A percentile compares a stretch with the other conserved stretches of the same genome.
Conservation (phyloP, 768 basidiomycete species). For the Rhizopogon vinicolor region DNA sequence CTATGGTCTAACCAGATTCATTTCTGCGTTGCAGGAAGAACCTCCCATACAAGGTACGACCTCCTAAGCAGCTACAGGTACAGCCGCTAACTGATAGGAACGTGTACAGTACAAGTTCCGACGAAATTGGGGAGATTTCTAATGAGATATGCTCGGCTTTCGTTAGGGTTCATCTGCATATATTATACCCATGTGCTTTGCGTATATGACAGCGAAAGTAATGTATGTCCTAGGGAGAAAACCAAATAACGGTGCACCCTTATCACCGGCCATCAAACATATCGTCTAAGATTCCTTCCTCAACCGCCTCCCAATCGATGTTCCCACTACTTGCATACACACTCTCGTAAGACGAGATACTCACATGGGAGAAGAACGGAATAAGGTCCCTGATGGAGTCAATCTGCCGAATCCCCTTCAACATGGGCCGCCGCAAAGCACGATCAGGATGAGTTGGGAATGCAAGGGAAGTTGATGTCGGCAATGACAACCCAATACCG, state of each 20-base stretch:
- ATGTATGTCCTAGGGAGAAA: conserved; percentile 6
- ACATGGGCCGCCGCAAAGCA: conserved; percentile 67
- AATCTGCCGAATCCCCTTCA: conserved; percentile 66
- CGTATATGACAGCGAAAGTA: conserved; percentile 2
- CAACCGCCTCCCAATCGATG: conserved; percentile 89
- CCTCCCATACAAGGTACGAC: conserved; percentile 79
- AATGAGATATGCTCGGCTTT: conserved; percentile 14
- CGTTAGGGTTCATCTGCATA: conserved; percentile 17
- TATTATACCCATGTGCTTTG: conserved; percentile 19
- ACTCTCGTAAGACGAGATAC: conserved; percentile 86
- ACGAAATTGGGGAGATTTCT: conserved; percentile 86
- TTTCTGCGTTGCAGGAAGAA: conserved; percentile 49
- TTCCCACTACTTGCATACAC: conserved; percentile 78
- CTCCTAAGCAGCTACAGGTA: conserved; percentile 11
- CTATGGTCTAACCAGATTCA: not conserved
- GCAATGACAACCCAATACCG: conserved; percentile 16
- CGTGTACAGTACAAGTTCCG: conserved; percentile 88
- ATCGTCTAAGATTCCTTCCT: conserved; percentile 74
- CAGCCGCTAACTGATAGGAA: conserved; percentile 45
- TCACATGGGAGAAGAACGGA: conserved; percentile 89
- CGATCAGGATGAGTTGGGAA: conserved; percentile 33
- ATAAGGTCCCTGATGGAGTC: conserved; percentile 81
- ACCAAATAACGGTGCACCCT: not conserved
- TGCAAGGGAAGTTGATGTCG: conserved; percentile 13
- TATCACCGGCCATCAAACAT: conserved; percentile 79